Evolutionary conservation across 2,329 filamentous ascomycete genomes (phyloP), one percentile per base, ranked within the genome.

Genomic region (Epichloe sp.): DNA sequence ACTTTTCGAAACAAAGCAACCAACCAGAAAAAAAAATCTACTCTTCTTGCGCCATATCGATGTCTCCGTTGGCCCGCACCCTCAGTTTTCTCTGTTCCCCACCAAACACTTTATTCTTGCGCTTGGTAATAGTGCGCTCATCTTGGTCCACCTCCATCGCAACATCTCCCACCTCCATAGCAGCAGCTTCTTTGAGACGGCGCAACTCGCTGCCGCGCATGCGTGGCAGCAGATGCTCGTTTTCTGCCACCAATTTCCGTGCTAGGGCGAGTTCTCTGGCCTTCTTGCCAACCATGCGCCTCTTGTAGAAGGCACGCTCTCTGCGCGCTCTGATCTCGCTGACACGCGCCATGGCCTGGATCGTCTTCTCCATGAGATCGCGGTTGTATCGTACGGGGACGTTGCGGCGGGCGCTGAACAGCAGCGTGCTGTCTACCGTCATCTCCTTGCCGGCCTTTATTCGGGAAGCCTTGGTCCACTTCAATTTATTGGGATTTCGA

Each of bases 401-500:
- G 76, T 98, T 96, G 75, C 93, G 86, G 65, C 88, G 86, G 59
- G 88, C 86, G 56, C 88, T 86, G 72, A 97, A 95, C 64, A 88
- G 85, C 54, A 98, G 83, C 35, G 91, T 95, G 62, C 82, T 86
- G 77, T 98, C 93, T 70, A 97, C 90, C 52, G 87, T 86, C 88
- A 95, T 82, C 65, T 82, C 78, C 74, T 89, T 94, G 73, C 88
- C 88, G 52, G 86, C 84, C 17, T 66, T 67, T 65, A 84, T 85
- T 64, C 89, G 85, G 78, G 90, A 91, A 49, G 88, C 83, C 77
- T 96, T 95, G 56, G 91, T 96, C 93, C 91, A 96, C 71, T 89
- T 93, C 61, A 97, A 80, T 71, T 96, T 95, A 67, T 91, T 83
- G 37, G 91, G 90, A 73, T 97, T 96, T 59, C 93, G 84, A 85